Conservation (phyloP, 2,329 filamentous ascomycete species). For the Apiospora aurea region DNA sequence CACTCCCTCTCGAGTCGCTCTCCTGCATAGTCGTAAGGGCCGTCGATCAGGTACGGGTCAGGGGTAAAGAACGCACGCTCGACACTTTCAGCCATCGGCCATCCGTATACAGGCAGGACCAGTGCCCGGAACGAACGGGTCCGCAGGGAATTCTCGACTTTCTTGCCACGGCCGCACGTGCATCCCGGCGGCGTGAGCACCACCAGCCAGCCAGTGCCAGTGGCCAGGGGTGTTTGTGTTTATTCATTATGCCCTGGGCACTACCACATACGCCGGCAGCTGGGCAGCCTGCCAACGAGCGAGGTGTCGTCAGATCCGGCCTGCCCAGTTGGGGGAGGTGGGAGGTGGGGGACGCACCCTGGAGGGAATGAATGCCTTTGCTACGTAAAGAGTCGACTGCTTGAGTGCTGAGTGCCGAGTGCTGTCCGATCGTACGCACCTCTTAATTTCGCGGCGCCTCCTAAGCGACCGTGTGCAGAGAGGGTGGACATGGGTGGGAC, state of each 20-base stretch:
- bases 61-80: neutral
- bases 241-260: neutral
- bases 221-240: too few relatives aligned
- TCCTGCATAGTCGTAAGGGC: constrained; percentile 6
- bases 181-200: neutral
- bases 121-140: constrained; percentile 23
- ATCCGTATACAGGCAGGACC: constrained; percentile 11
- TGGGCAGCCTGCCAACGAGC: neutral
- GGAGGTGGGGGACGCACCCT: neutral
- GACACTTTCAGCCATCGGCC: neutral
- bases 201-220: neutral
- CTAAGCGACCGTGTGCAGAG: neutral
- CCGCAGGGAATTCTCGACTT: neutral
- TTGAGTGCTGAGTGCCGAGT: neutral
- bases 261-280: too few relatives aligned
- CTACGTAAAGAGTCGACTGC: neutral
- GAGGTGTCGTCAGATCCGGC: neutral
- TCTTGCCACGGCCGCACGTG: neutral
- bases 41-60: neutral
- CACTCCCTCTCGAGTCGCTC: neutral
- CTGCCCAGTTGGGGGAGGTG: neutral
- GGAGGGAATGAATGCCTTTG: too few relatives aligned
- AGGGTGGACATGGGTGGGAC: constrained; percentile 1
- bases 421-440: neutral
- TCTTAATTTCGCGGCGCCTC: neutral